Base-by-base conservation (phyloP, 2,329 filamentous ascomycete species). In the Bipolaris victoriae region DNA sequence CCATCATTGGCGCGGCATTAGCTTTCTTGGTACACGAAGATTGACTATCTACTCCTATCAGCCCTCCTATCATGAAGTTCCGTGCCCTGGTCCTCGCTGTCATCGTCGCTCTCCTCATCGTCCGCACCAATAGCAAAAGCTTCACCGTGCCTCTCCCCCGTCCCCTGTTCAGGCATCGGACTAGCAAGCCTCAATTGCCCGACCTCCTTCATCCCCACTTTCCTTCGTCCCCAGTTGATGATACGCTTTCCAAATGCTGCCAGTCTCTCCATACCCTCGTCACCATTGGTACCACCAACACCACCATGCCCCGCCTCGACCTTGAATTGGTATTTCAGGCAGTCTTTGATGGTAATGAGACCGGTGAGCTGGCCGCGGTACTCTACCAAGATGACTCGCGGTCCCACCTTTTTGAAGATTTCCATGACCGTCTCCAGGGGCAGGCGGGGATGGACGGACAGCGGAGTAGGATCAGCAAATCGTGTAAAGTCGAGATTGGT, bases 381-480 rank as follows among this genome's bases (percentile, higher is more conserved):
- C 76, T 99, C 95, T 37, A 97, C 89, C 3, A 99, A 83, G 48
- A 99, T 94, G 5, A 97, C 92, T 1, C 95, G 86, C 0, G 94
- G 95, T 0, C 95, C 95, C 74, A 99, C 96, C 80, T 98, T 99
- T 76, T 94, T 94, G 82, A 99, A 99, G 10, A 99, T 83, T 72
- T 99, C 95, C 92, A 99, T 97, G 31, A 96, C 94, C 0, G 95
- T 99, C 78, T 99, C 95, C 0, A 99, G 86, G 0, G 94, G 90
- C 0, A 98, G 86, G 1, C 92, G 88, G 0, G 95, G 95, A 71
- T 99, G 95, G 1, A 93, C 93, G 0, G 92, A 90, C 1, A 99
- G 86, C 0, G 95, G 95, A 0, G 93, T 96, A 7, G 88, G 84
- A 73, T 99, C 94, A 50, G 97, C 88, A 71, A 94, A 98, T 46